A percentile compares a stretch with the other conserved stretches of the same genome.
phyloP scores from a whole-genome alignment of 768 basidiomycete genomes.

The Boletus vinaceobasis region DNA sequence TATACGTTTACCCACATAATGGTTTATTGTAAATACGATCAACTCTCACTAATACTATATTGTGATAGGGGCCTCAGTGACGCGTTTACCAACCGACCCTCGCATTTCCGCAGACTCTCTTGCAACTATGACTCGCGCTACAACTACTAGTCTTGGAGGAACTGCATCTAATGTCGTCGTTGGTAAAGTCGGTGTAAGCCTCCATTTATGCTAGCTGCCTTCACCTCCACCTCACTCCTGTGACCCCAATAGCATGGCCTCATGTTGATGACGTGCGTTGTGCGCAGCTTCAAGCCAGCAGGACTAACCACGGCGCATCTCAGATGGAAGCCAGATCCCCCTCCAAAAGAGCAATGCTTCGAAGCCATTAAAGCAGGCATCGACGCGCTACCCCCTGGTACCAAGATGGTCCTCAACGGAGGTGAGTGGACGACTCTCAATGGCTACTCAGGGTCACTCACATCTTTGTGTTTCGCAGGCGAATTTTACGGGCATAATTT shows the following conservation, averaged over 20 bases:
- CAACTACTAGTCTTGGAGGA: slow-evolving; percentile 37
- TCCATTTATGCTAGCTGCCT: background rate
- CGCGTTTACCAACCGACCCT: too few species aligned
- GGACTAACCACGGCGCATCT: background rate
- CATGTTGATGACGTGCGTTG: background rate
- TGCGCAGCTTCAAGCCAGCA: background rate
- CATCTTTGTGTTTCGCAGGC: slow-evolving; percentile 27
- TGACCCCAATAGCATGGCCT: background rate
- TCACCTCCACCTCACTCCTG: background rate
- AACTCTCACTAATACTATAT: background rate
- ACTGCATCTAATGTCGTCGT: slow-evolving; percentile 28
- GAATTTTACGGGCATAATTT: slow-evolving; percentile 55
- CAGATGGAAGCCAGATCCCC: slow-evolving; percentile 43
- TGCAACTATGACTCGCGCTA: slow-evolving; percentile 28
- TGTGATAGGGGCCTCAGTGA: background rate
- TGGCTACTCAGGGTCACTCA: background rate
- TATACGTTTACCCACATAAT: background rate
- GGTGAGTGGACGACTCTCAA: slow-evolving; percentile 28
- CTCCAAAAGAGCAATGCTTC: slow-evolving; percentile 58
- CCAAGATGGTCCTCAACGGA: slow-evolving; percentile 49
- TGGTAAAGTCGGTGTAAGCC: slow-evolving; percentile 37
- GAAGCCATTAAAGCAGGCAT: slow-evolving; percentile 57
- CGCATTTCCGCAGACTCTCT: too few species aligned
- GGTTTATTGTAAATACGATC: background rate
- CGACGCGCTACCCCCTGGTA: slow-evolving; percentile 40